Conservation (phyloP, 2,329 filamentous ascomycete genomes). For the Monosporascus cannonballus region DNA sequence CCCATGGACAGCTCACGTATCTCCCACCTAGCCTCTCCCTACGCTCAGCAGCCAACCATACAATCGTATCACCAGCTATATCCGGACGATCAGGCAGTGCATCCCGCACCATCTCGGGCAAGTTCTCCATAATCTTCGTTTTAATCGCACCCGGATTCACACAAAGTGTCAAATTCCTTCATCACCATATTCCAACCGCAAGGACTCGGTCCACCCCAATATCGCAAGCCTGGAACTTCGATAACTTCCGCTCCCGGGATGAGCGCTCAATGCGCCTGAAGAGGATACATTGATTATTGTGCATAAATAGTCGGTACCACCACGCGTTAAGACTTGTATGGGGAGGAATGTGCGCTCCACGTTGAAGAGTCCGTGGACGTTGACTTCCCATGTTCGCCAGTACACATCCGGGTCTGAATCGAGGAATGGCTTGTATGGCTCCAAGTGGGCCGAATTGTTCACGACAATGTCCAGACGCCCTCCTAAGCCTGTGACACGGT, state of each 20-base stretch:
- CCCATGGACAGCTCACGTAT: slow-evolving; percentile 31
- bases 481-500: slow-evolving; percentile 4
- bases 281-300: slow-evolving; percentile 13
- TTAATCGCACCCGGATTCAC: slow-evolving; percentile 16
- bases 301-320: not conserved
- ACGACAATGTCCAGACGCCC: slow-evolving; percentile 11
- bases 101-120: slow-evolving; percentile 9
- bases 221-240: slow-evolving; percentile 11
- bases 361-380: slow-evolving; percentile 13
- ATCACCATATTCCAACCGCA: slow-evolving; percentile 10
- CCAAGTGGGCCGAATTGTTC: slow-evolving; percentile 10
- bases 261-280: too few relatives aligned
- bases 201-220: slow-evolving; percentile 11
- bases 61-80: slow-evolving; percentile 20
- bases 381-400: slow-evolving; percentile 18
- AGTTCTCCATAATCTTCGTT: slow-evolving; percentile 10
- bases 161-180: slow-evolving; percentile 13
- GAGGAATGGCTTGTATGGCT: slow-evolving; percentile 8
- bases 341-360: slow-evolving; percentile 14
- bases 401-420: slow-evolving; percentile 12
- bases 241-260: slow-evolving; percentile 2
- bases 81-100: slow-evolving; percentile 12
- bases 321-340: slow-evolving; percentile 6
- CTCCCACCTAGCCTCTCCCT: slow-evolving; percentile 31
- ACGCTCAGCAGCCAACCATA: slow-evolving; percentile 23